Conservation (phyloP, 768 basidiomycete species). For the Clavaria fumosa region DNA sequence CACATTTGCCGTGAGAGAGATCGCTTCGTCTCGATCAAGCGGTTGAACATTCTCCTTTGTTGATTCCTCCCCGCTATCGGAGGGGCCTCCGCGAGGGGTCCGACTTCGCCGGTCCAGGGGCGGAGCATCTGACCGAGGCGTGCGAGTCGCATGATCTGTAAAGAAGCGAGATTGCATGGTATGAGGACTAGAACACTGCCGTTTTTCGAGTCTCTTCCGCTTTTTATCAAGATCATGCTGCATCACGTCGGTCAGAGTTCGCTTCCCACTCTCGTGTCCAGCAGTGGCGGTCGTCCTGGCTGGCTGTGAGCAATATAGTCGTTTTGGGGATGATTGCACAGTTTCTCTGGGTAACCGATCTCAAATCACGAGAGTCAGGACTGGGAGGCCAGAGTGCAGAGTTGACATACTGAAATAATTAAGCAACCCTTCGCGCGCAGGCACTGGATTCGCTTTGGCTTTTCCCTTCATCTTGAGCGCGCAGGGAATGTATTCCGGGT, state of each 20-base stretch:
- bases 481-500: conserved; percentile 45
- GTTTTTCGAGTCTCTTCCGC: conserved; percentile 24
- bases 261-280: conserved; percentile 63
- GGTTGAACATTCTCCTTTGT: conserved; percentile 32
- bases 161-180: conserved; percentile 7
- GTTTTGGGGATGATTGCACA: too few species aligned
- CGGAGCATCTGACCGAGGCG: too few species aligned
- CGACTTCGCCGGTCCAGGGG: too few species aligned
- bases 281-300: too few species aligned
- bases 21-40: conserved; percentile 17
- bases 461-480: conserved; percentile 27
- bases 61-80: conserved; percentile 5
- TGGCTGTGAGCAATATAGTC: too few species aligned
- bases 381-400: background rate
- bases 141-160: background rate
- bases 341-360: too few species aligned
- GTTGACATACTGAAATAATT: conserved; percentile 46
- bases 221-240: conserved; percentile 44
- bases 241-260: conserved; percentile 56
- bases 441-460: conserved; percentile 35
- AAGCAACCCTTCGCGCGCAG: conserved; percentile 28
- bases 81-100: background rate
- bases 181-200: background rate
- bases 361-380: too few species aligned
- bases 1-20: conserved; percentile 21